A percentile compares a stretch with the other conserved stretches of the same genome.
These are phyloP conservation scores for Termitomyces sp. DNA, from an alignment of 768 basidiomycete genomes.

Conservation along the genomic window DNA sequence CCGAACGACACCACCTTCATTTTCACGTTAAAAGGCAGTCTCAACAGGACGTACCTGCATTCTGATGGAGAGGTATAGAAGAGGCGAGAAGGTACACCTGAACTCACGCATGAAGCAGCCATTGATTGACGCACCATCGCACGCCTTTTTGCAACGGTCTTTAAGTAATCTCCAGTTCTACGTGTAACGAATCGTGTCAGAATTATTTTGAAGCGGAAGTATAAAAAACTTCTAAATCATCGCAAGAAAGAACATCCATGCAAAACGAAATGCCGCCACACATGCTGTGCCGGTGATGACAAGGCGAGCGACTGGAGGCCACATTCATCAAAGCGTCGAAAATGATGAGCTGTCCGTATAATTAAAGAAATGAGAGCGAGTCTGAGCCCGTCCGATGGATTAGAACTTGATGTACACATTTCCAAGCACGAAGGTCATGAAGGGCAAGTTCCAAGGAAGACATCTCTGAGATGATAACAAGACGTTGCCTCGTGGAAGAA, in stretches of 20 bases:
- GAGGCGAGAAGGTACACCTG: slow-evolving; percentile 28
- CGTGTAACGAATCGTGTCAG: slow-evolving; percentile 48
- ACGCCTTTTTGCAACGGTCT: no score
- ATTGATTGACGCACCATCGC: background rate
- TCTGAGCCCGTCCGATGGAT: slow-evolving; percentile 25
- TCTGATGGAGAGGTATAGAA: slow-evolving; percentile 42
- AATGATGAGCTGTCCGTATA: slow-evolving; percentile 30
- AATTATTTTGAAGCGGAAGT: slow-evolving; percentile 25
- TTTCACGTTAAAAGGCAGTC: slow-evolving; percentile 16
- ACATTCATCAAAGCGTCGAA: slow-evolving; percentile 29
- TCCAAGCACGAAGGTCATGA: slow-evolving; percentile 38
- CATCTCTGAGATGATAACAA: slow-evolving; percentile 49
- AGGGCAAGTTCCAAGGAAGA: slow-evolving; percentile 35
- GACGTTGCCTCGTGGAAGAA: slow-evolving; percentile 35
- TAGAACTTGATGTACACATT: slow-evolving; percentile 32
- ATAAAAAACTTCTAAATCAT: slow-evolving; percentile 3
- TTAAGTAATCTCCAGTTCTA: slow-evolving; percentile 43
- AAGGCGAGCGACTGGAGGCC: slow-evolving; percentile 33
- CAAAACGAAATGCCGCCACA: slow-evolving; percentile 44
- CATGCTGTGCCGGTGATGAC: slow-evolving; percentile 54
- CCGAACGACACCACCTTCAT: slow-evolving; percentile 13
- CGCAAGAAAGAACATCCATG: slow-evolving; percentile 36
- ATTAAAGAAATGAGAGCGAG: slow-evolving; percentile 53
- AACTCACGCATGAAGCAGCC: slow-evolving; percentile 3
- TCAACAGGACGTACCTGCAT: slow-evolving; percentile 42